Conservation (phyloP, 2,329 filamentous ascomycete genomes). For the Gaeumannomyces tritici region DNA sequence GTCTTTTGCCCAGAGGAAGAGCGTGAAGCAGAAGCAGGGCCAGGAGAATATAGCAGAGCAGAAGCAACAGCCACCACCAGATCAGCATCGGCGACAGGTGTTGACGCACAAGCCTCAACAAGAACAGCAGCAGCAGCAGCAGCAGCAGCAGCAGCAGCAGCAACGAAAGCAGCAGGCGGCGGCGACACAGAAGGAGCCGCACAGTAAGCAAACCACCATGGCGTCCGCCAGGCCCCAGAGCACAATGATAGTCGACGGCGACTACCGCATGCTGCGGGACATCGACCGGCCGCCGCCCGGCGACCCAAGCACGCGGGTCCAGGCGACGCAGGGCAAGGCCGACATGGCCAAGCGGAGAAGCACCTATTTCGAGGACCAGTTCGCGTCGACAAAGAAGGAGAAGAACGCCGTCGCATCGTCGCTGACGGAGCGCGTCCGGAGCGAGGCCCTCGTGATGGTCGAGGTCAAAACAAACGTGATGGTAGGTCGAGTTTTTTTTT, state of each 20-base stretch:
- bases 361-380: slow-evolving; percentile 36
- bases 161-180: neutral
- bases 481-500: too few relatives aligned
- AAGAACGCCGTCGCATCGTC: slow-evolving; percentile 16
- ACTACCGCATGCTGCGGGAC: slow-evolving; percentile 23
- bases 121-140: neutral
- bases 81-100: neutral
- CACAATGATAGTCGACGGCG: slow-evolving; percentile 24
- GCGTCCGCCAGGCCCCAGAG: slow-evolving; percentile 6
- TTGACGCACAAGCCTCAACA: neutral
- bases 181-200: neutral
- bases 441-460: slow-evolving; percentile 49
- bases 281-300: slow-evolving; percentile 30
- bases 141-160: too few relatives aligned
- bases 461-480: slow-evolving; percentile 57
- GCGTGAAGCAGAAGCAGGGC: neutral
- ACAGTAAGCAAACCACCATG: neutral
- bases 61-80: neutral
- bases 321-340: slow-evolving; percentile 20
- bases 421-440: slow-evolving; percentile 33
- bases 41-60: neutral
- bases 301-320: slow-evolving; percentile 19
- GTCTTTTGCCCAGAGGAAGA: neutral
- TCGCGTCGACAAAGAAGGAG: slow-evolving; percentile 20
- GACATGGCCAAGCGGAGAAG: slow-evolving; percentile 26